phyloP scores from a whole-genome alignment of 208 protist species.

The Leishmania gerbilli region DNA sequence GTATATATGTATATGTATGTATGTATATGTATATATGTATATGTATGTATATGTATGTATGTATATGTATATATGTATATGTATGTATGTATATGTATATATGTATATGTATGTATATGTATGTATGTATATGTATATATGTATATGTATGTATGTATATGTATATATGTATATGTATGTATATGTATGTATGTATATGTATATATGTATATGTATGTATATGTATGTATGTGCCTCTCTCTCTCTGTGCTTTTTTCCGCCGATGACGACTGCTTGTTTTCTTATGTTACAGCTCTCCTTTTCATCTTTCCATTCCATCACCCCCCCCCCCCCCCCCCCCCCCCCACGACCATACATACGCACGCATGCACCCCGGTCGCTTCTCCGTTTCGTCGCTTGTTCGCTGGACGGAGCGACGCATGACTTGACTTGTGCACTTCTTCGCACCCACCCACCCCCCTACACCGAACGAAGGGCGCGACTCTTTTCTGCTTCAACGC shows the following conservation, averaged over 20 bases:
- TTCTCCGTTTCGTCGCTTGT: slow-evolving; percentile 6
- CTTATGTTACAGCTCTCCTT: slow-evolving; percentile 1
- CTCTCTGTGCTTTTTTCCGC: not conserved
- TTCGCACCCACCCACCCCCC: too few species aligned
- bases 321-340: too few species aligned
- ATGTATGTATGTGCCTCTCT: not conserved
- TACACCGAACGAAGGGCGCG: too few species aligned
- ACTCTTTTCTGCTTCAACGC: too few species aligned
- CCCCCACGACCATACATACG: too few species aligned
- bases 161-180: not conserved
- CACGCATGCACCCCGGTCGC: too few species aligned
- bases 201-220: not conserved
- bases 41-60: too few species aligned
- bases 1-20: not conserved
- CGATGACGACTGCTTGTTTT: not conserved
- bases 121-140: not conserved
- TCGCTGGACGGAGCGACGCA: not conserved
- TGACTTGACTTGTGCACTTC: too few species aligned
- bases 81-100: slow-evolving; percentile 1
- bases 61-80: not conserved
- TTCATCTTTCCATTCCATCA: not conserved
- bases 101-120: too few species aligned
- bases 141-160: not conserved
- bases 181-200: too few species aligned
- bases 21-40: not conserved